Evolutionary conservation across 1,284 basidiomycete genomes (phyloP), one percentile per base, ranked within the genome.

Genomic region (Cronartium quercuum): DNA sequence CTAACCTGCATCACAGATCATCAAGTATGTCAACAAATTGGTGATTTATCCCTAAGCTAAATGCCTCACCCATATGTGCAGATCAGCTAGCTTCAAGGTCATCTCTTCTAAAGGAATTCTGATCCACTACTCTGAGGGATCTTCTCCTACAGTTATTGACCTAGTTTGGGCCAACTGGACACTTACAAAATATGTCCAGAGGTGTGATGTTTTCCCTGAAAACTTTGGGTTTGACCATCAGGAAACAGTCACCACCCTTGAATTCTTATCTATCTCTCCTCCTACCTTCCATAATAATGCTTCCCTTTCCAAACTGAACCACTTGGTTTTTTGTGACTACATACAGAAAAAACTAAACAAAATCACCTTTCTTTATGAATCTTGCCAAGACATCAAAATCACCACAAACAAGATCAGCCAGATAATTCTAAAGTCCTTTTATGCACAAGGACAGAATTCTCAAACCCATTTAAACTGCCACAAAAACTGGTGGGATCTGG

Each of bases 1-100:
- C 66, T 37, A 68, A 68, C 21, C 51, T 68, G n/a, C 66, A 68
- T 29, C 66, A 68, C 24, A 6, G 34, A 29, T 24, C 34, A 9
- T 68, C 47, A 21, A 68, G 58, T 18, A 47, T 55, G 29, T 24
- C 21, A 35, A 35, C 15, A 6, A 37, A 34, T 40, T n/a, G 44
- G 57, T 24, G 18, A 58, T 24, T 2, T 18, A 40, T 58, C 57
- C 57, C 15, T 7, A 58, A 21, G 57, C 57, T 7, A 58, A 7
- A 58, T 13, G 24, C 57, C 21, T 58, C 9, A n/a, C 24, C 12
- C 7, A 58, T 9, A 58, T 58, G 15, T 58, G 57, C 24, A 21
- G 57, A 29, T 13, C 7, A 58, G 24, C 12, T 9, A 29, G 57
- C 57, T 58, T 58, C 57, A 58, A 58, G 57, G 9, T 58, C 7